A percentile compares a stretch with the other conserved stretches of the same genome.
These are phyloP conservation scores for Micromonas pusilla DNA, from an alignment of 139 green algal species.

Conservation along the genomic window DNA sequence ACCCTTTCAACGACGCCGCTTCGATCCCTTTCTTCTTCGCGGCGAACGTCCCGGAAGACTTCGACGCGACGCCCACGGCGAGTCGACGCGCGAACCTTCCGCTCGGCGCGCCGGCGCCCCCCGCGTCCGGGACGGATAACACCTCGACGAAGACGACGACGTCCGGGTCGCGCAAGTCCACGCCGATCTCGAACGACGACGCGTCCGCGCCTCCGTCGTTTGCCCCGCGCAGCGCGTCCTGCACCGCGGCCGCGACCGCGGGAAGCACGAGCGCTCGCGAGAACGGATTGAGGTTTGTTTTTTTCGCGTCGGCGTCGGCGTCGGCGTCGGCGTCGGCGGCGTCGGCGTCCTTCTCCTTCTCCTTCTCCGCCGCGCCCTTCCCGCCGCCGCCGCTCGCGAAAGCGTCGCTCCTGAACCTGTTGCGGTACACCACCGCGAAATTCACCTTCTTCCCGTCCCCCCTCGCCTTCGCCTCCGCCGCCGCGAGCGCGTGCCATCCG, in stretches of 20 bases:
- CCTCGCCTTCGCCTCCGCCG: background rate
- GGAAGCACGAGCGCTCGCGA: no score
- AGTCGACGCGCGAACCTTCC: background rate
- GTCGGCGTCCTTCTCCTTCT: background rate
- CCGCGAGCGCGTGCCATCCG: no score
- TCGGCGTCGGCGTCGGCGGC: background rate
- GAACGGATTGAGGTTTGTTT: no score
- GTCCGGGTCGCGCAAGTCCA: background rate
- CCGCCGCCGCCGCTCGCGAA: background rate
- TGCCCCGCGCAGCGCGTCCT: background rate
- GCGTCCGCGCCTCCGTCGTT: background rate
- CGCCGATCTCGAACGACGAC: background rate
- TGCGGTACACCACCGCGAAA: background rate
- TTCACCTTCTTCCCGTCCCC: background rate
- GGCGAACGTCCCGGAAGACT: background rate
- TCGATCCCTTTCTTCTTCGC: no score
- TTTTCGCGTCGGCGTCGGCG: no score
- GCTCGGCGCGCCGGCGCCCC: no score
- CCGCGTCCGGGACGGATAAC: background rate
- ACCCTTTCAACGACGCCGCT: no score
- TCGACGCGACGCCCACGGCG: background rate
- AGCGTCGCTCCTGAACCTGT: background rate
- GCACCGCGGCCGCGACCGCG: no score
- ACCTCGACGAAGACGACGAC: constrained; percentile 8
- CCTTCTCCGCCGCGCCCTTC: background rate